Evolutionary conservation across 2,329 filamentous ascomycete genomes (phyloP), one percentile per base, ranked within the genome.

Genomic region (Beauveria australis): DNA sequence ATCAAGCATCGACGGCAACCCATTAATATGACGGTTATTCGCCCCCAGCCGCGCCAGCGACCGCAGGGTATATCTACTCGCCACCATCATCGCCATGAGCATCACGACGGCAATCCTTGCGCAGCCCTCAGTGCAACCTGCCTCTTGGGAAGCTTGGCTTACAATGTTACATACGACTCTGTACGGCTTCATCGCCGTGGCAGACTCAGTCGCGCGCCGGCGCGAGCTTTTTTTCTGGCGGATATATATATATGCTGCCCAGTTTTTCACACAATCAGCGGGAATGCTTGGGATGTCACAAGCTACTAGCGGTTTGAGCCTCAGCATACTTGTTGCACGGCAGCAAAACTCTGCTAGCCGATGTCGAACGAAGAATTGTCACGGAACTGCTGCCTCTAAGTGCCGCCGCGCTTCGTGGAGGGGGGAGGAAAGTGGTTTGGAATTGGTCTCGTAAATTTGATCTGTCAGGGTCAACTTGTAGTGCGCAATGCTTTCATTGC

Each of bases 401-500:
- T 41, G 44, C 46, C 46, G 19, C 18, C 5, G 8, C 10, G 44
- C 44, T 41, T 8, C 18, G 30, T 28, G 54, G 33, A 14, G 33
- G 33, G 22, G 30, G 12, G 18, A 30, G 46, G 41, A 7, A 9
- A n/a, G 40, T 43, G 16, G 16, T 40, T 26, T 14, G 53, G 53
- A 41, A 40, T 14, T 40, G 48, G 59, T 48, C 47, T 57, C 53
- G 60, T 61, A 61, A 60, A 61, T 57, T 53, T 53, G 60, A 61
- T 33, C 60, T 57, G 8, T n/a, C 47, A 57, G 47, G 60, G 30
- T 61, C 60, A 52, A n/a, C 47, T 8, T 61, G 60, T 61, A 61
- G 60, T 61, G 26, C 40, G 57, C 44, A 28, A 61, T 53, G 53
- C 47, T 61, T 53, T 54, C 52, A n/a, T 52, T 44, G 60, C 46